Evolutionary conservation across 1,139 yeast species (phyloP), one percentile per base, ranked within the genome.

Genomic region (Zygosaccharomyces pseudobailii): DNA sequence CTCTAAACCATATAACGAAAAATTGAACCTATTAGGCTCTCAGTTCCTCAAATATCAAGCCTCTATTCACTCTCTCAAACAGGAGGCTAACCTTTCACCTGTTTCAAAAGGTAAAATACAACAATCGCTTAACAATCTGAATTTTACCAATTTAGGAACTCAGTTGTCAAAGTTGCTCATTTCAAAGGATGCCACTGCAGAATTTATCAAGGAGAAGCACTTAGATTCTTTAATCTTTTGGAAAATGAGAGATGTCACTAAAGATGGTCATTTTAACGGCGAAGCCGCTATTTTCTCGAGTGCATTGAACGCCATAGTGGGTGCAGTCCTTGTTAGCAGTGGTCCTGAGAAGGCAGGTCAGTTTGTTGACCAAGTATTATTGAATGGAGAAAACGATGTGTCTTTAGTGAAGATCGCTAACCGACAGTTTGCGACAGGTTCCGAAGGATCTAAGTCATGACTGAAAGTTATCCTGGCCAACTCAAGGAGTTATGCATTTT

Each of bases 1-100:
- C 13, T 74, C 79, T 52, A 82, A 83, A 59, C 96, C 97, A 19
- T 87, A 84, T 68, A 90, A 90, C 68, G 96, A 88, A 63, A 86
- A 85, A 66, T 73, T 90, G 59, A 75, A 87, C 23, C 77, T 84
- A 43, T 71, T 87, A 68, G 97, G 97, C n/a, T 70, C 79, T 35
- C 87, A 85, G 63, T 72, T 85, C 57, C 70, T 87, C 55, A 81
- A 84, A 59, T 71, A 83, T 50, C 76, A 72, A 56, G 72, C 83
- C 33, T 75, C 82, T 38, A 76, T 81, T 55, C 70, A 71, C 54
- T 83, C 82, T 3, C 37, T 62, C 21, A 48, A 41, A 43, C 49
- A 40, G 13, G 40, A 36, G 20, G 38, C 33, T 23, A 36, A 40
- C 22, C 43, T 40, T 7, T 40, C 52, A 67, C 75, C 23, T 36